Conservation (phyloP, 2,329 filamentous ascomycete species). For the Paraphaeosphaeria sporulosa region DNA sequence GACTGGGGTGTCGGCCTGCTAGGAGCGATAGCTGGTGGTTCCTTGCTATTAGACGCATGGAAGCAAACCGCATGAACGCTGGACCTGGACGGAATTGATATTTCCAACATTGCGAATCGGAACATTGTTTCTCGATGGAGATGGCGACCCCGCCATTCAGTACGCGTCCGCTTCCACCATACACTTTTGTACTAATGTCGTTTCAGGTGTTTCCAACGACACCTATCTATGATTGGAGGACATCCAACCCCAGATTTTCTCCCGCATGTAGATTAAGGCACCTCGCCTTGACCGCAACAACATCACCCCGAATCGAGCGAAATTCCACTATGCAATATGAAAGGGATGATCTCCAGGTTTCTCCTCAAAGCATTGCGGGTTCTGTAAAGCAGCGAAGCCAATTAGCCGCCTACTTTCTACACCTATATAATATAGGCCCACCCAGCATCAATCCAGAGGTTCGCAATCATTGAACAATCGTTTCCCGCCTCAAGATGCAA, state of each 20-base stretch:
- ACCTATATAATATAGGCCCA: not conserved
- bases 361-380: not conserved
- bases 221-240: constrained; percentile 15
- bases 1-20: constrained; percentile 66
- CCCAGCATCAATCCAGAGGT: not conserved
- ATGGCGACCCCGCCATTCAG: not conserved
- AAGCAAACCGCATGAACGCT: constrained; percentile 42
- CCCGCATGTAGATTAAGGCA: constrained; percentile 14
- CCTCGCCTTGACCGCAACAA: not conserved
- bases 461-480: not conserved
- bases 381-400: not conserved
- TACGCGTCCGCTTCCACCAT: not conserved
- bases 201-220: constrained; percentile 2
- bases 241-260: constrained; percentile 12
- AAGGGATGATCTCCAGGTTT: not conserved
- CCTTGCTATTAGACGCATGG: constrained; percentile 57
- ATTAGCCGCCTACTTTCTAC: not conserved
- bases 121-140: not conserved
- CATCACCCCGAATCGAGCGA: constrained; percentile 8
- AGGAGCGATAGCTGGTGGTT: constrained; percentile 60
- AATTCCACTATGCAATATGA: not conserved
- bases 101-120: not conserved
- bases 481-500: constrained; percentile 11
- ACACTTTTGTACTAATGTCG: not conserved
- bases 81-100: not conserved